Evolutionary conservation across 768 basidiomycete species (phyloP), one percentile per base, ranked within the genome.

Genomic region (Psilocybe cyanescens): DNA sequence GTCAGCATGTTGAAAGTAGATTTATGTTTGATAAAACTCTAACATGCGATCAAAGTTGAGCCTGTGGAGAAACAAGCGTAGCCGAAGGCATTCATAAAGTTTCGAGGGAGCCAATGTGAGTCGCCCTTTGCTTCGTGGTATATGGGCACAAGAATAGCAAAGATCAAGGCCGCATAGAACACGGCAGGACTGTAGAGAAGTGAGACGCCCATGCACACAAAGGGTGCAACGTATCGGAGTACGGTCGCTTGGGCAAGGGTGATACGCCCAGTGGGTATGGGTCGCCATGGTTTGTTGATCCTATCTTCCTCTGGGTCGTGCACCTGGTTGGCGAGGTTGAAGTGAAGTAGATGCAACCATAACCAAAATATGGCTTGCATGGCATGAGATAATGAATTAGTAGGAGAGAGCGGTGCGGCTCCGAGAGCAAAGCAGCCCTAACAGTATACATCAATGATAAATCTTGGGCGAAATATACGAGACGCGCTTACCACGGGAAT

Each of bases 281-380:
- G 82, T 11, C 83, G 68, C 58, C 78, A 76, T 2, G 79, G 76
- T 55, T 82, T 80, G 67, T 83, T 83, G 50, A 71, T 47, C 24
- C 64, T 71, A 58, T 83, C 82, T 66, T 83, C 82, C 9, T 76
- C 75, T 4, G 75, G 72, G 5, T 72, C 70, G 33, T 76, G 70
- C 19, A 73, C 74, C 65, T 83, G 82, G 58, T 83, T 83, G 3
- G 78, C 71, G n/a, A 82, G 66, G 60, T 79, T 65, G 65, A 77
- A 80, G 48, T 79, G 79, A 2, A 83, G 67, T 11, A 81, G 68
- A 54, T 83, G 82, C 2, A 80, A 55, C 75, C 74, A 83, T 29
- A 80, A 71, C 82, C 82, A 83, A 3, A 76, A 41, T 1, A 79
- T 54, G 4, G 74, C 66, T 24, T 77, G 70, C 5, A 65, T 39